Conservation (phyloP, 208 protist genomes). For the Trypanosoma boissoni region DNA sequence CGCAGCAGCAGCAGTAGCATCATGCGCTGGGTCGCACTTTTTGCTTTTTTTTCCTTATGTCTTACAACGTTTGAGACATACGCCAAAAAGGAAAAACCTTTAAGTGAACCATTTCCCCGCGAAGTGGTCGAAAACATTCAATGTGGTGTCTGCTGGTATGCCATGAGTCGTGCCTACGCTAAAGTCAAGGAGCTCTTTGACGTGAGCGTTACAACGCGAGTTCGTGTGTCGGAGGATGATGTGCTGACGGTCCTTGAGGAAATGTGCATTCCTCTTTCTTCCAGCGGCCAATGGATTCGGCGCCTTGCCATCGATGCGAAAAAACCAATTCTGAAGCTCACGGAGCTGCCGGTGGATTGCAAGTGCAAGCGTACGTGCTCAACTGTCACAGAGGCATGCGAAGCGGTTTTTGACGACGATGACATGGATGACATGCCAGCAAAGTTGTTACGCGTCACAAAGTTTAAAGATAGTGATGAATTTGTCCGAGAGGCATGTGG, state of each 20-base stretch:
- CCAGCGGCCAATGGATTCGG: slow-evolving; percentile 71
- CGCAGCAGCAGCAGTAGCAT: too few relatives aligned
- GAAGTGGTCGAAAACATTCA: slow-evolving; percentile 42
- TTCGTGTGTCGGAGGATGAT: slow-evolving; percentile 64
- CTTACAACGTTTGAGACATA: background rate
- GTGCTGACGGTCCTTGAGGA: slow-evolving; percentile 60
- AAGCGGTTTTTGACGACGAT: slow-evolving; percentile 41
- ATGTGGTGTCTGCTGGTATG: slow-evolving; percentile 59
- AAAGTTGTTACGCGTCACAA: slow-evolving; percentile 1
- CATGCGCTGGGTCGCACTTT: slow-evolving; percentile 10
- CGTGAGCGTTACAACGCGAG: slow-evolving; percentile 21
- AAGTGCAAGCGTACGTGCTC: slow-evolving; percentile 68
- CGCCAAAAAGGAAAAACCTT: slow-evolving; percentile 51
- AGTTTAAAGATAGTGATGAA: slow-evolving; percentile 3
- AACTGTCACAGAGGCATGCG: slow-evolving; percentile 52
- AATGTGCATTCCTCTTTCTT: slow-evolving; percentile 67
- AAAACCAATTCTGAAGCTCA: slow-evolving; percentile 6
- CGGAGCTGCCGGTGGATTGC: slow-evolving; percentile 29
- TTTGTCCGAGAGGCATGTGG: slow-evolving; percentile 18
- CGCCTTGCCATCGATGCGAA: background rate
- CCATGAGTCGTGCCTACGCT: slow-evolving; percentile 37
- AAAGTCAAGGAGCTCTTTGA: slow-evolving; percentile 28
- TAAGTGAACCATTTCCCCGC: slow-evolving; percentile 39
- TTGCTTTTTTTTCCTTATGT: slow-evolving; percentile 5
- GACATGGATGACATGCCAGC: slow-evolving; percentile 24